These are phyloP conservation scores for Chloromonas sp. DNA, from an alignment of 163 green algal genomes.

Conservation along the genomic window DNA sequence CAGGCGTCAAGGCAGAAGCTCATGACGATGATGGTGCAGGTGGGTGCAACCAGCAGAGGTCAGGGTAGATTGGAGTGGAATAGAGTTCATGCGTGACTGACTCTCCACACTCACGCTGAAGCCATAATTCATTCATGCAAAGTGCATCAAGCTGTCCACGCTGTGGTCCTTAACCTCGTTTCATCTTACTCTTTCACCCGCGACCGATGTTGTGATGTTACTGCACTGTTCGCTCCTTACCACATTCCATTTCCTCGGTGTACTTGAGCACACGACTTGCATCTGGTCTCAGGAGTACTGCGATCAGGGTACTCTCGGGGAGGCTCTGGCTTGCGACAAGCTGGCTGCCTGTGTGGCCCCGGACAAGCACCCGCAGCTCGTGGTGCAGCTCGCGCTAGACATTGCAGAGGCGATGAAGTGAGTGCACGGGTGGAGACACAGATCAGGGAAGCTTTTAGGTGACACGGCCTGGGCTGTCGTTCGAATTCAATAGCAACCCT, in stretches of 20 bases:
- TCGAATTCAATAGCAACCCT: no score
- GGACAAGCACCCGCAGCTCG: constrained; percentile 10
- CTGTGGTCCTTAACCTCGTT: no score
- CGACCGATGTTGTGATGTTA: no score
- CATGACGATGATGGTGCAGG: constrained; percentile 35
- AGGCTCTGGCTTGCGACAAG: neutral
- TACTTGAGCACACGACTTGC: no score
- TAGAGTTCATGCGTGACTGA: no score
- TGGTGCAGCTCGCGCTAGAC: constrained; percentile 26
- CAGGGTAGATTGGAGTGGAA: neutral
- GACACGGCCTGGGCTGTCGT: no score
- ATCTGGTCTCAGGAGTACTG: neutral
- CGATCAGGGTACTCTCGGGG: neutral
- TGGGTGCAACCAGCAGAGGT: neutral
- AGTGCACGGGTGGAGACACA: neutral
- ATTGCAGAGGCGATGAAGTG: constrained; percentile 27
- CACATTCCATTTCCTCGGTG: no score
- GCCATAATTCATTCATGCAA: no score
- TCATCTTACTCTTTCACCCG: no score
- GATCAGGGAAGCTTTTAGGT: neutral
- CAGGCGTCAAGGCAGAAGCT: neutral
- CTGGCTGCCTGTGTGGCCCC: neutral
- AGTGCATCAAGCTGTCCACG: no score
- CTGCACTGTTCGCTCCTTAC: no score
- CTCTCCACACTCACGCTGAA: no score